phyloP scores from a whole-genome alignment of 2,329 filamentous ascomycete genomes.

The Kalmusia sp. region DNA sequence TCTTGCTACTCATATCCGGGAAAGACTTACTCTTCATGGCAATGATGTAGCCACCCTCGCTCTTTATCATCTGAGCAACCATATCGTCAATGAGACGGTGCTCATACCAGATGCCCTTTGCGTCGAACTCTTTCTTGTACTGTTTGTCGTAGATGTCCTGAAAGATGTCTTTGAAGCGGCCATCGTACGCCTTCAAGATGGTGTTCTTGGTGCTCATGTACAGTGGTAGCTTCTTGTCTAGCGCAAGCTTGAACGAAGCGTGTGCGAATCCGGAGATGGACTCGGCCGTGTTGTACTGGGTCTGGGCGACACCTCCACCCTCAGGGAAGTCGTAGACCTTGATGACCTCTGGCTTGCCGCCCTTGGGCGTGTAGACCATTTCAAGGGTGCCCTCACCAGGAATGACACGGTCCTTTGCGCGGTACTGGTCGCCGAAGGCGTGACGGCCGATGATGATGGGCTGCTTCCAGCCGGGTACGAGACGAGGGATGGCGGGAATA shows the following conservation, averaged over 20 bases:
- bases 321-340: conserved; percentile 90
- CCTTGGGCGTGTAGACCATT: conserved; percentile 90
- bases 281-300: conserved; percentile 98
- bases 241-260: conserved; percentile 93
- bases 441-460: conserved; percentile 99
- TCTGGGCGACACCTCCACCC: conserved; percentile 87
- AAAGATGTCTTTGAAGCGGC: conserved; percentile 99
- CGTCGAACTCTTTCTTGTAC: conserved; percentile 89
- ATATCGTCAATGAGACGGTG: conserved; percentile 99
- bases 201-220: conserved; percentile 99
- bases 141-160: conserved; percentile 90
- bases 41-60: conserved; percentile 93
- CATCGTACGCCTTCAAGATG: conserved; percentile 98
- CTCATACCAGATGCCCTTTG: conserved; percentile 97
- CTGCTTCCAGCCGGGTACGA: conserved; percentile 97
- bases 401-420: conserved; percentile 89
- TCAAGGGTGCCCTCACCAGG: conserved; percentile 84
- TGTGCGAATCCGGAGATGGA: conserved; percentile 95
- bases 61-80: conserved; percentile 99
- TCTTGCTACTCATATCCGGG: neutral
- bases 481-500: conserved; percentile 88
- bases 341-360: conserved; percentile 81
- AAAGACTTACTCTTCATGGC: conserved; percentile 83
- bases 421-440: conserved; percentile 98
- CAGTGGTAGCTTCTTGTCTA: conserved; percentile 86